Conservation (phyloP, 805 yeast genomes). For the Candida khao-thaluensis region DNA sequence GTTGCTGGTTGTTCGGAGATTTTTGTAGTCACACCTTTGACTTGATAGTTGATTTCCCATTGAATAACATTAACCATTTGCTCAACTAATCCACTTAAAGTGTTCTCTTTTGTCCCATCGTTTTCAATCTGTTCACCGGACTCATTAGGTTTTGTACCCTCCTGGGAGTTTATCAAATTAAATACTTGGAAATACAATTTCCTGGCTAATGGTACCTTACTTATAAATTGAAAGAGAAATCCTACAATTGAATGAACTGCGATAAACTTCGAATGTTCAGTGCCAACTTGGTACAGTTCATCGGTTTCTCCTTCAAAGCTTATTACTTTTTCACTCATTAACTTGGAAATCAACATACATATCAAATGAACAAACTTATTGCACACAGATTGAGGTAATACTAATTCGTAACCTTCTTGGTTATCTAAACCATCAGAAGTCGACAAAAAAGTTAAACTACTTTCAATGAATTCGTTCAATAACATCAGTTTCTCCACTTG, state of each 20-base stretch:
- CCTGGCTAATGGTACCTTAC: conserved; percentile 12
- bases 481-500: conserved; percentile 65
- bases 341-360: conserved; percentile 53
- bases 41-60: neutral
- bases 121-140: neutral
- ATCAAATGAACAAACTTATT: conserved; percentile 50
- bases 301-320: neutral
- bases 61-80: neutral
- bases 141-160: neutral
- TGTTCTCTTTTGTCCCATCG: neutral
- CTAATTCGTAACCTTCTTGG: conserved; percentile 28
- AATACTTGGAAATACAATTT: conserved; percentile 11
- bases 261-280: neutral
- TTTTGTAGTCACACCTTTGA: neutral
- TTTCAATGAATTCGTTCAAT: conserved; percentile 67
- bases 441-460: conserved; percentile 35
- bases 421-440: conserved; percentile 32
- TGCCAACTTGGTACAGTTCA: neutral
- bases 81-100: neutral
- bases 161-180: conserved; percentile 1
- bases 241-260: conserved; percentile 6
- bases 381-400: conserved; percentile 32
- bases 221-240: conserved; percentile 13
- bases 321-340: neutral
- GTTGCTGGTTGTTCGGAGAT: neutral